Conservation (phyloP, 2,329 filamentous ascomycete species). For the Botrytis pseudocinerea region DNA sequence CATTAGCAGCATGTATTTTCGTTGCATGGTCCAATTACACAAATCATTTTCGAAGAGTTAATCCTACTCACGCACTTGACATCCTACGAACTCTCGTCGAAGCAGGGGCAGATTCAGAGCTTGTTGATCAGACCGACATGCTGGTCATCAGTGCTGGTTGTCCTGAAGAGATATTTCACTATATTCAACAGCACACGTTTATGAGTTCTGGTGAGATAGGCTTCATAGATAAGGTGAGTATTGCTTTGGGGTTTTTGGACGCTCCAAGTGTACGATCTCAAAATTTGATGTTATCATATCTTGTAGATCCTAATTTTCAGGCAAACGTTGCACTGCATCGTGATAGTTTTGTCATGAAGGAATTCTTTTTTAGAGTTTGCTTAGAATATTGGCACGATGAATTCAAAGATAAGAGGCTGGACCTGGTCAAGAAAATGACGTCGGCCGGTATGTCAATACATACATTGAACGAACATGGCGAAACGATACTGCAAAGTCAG, state of each 20-base stretch:
- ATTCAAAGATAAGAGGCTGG: background rate
- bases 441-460: background rate
- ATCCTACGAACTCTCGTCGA: background rate
- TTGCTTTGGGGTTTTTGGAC: accelerated
- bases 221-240: background rate
- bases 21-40: too few species aligned
- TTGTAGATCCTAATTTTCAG: background rate
- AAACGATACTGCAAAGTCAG: too few species aligned
- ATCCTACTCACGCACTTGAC: too few species aligned
- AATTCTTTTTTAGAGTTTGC: accelerated
- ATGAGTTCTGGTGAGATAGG: background rate
- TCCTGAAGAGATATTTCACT: background rate
- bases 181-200: background rate
- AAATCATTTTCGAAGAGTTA: too few species aligned
- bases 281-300: background rate
- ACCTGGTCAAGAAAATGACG: background rate
- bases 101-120: background rate
- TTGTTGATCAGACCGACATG: background rate
- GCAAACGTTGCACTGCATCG: background rate
- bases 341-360: accelerated
- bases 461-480: too few species aligned
- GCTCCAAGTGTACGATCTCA: background rate
- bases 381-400: accelerated
- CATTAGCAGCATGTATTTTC: too few species aligned
- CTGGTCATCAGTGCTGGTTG: background rate